Percentiles rank a stretch among this genome's conserved stretches.
Evolutionary conservation across 2,329 filamentous ascomycete genomes (phyloP).

Genomic region (Xylaria multiplex): DNA sequence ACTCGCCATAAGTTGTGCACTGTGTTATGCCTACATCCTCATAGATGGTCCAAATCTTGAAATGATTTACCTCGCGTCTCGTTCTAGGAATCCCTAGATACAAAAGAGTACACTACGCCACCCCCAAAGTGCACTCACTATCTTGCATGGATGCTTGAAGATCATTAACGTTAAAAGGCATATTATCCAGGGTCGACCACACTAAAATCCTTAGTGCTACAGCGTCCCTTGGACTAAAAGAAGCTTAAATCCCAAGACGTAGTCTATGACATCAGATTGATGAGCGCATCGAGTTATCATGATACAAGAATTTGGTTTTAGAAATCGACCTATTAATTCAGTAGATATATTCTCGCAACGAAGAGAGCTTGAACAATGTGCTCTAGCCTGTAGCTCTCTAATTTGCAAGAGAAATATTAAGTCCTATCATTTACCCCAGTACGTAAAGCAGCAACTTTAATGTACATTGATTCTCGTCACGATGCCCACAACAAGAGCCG

Average conservation of each 20-base stretch:
- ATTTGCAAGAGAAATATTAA: not conserved
- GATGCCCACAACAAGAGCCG: constrained; percentile 44
- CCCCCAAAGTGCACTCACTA: too few species aligned
- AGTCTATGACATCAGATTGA: constrained; percentile 36
- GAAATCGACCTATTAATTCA: not conserved
- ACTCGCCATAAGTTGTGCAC: too few species aligned
- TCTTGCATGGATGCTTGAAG: not conserved
- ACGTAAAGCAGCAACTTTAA: not conserved
- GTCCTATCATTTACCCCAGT: constrained; percentile 4
- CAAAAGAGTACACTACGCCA: too few species aligned
- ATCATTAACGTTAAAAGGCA: constrained; percentile 14
- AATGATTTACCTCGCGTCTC: too few species aligned
- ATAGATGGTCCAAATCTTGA: too few species aligned
- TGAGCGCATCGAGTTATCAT: constrained; percentile 25
- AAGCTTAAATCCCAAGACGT: constrained; percentile 13
- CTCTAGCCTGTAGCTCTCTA: not conserved
- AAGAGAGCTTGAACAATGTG: not conserved
- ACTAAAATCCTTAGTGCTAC: not conserved
- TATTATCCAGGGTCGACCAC: constrained; percentile 2
- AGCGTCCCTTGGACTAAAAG: constrained; percentile 13
- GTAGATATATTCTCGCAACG: not conserved
- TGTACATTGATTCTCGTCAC: not conserved
- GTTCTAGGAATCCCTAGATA: too few species aligned
- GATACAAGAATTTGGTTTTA: constrained; percentile 5
- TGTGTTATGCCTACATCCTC: too few species aligned